phyloP scores from a whole-genome alignment of 495 filamentous ascomycete species.

The Neurospora pannonica region DNA sequence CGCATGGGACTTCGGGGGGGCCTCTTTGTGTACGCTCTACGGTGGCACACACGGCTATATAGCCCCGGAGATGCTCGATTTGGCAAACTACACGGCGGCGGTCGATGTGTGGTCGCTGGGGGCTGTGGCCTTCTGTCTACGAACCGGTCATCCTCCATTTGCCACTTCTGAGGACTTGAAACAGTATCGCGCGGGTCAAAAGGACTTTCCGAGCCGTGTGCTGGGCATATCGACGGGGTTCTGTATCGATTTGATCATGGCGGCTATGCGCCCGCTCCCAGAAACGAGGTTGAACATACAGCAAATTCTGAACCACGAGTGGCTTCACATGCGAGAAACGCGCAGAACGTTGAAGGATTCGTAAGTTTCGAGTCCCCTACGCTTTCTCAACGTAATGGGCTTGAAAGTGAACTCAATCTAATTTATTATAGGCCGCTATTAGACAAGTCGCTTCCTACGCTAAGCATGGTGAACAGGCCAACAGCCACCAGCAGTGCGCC shows the following conservation, averaged over 20 bases:
- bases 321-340: neutral
- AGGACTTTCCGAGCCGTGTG: neutral
- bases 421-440: neutral
- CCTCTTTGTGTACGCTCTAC: neutral
- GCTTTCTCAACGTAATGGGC: neutral
- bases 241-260: neutral
- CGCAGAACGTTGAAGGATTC: neutral
- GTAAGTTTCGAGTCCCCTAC: neutral
- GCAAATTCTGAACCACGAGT: neutral
- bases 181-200: neutral
- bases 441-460: neutral
- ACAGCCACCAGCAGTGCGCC: neutral
- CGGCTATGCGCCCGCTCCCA: neutral
- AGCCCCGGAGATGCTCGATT: neutral
- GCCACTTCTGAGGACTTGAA: neutral
- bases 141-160: neutral
- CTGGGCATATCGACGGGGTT: neutral
- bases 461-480: neutral
- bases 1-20: neutral
- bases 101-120: neutral
- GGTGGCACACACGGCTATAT: neutral
- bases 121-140: neutral
- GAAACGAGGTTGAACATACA: neutral
- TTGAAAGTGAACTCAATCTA: neutral
- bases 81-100: neutral